Conservation (phyloP, 805 yeast species). For the Pichia deserticola region DNA sequence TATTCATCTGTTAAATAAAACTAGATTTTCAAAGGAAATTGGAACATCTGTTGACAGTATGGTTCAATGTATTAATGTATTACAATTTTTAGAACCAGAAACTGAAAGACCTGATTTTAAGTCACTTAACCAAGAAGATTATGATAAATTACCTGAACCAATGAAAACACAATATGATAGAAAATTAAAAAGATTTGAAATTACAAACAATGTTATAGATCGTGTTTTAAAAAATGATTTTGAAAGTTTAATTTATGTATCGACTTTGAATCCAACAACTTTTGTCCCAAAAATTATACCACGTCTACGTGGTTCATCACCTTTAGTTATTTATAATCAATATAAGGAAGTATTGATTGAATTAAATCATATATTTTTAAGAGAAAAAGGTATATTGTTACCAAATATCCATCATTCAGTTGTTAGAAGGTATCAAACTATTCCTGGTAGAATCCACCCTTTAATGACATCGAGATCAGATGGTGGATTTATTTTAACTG, state of each 20-base stretch:
- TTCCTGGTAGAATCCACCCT: constrained; percentile 93
- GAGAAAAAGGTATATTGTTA: constrained; percentile 67
- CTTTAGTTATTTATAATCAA: constrained; percentile 75
- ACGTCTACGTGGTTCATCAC: constrained; percentile 75
- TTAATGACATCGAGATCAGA: constrained; percentile 87
- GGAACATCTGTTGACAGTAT: constrained; percentile 33
- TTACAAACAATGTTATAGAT: constrained; percentile 42
- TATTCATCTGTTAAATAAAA: constrained; percentile 56
- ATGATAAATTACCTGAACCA: constrained; percentile 47
- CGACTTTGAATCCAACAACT: constrained; percentile 63
- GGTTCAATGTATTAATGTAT: constrained; percentile 47
- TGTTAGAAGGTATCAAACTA: constrained; percentile 83
- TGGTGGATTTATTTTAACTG: constrained; percentile 82
- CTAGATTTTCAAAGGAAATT: constrained; percentile 52
- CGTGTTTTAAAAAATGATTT: constrained; percentile 46
- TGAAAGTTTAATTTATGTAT: constrained; percentile 69
- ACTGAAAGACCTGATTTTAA: constrained; percentile 37
- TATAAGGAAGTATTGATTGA: constrained; percentile 74
- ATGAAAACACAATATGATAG: constrained; percentile 63
- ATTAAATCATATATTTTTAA: constrained; percentile 58
- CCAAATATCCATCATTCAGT: constrained; percentile 78
- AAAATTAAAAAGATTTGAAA: constrained; percentile 50
- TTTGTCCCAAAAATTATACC: constrained; percentile 56
- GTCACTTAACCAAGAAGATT: constrained; percentile 42
- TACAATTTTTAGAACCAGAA: constrained; percentile 81